phyloP scores from a whole-genome alignment of 495 filamentous ascomycete species.

The Pseudoneurospora amorphoporcata region DNA sequence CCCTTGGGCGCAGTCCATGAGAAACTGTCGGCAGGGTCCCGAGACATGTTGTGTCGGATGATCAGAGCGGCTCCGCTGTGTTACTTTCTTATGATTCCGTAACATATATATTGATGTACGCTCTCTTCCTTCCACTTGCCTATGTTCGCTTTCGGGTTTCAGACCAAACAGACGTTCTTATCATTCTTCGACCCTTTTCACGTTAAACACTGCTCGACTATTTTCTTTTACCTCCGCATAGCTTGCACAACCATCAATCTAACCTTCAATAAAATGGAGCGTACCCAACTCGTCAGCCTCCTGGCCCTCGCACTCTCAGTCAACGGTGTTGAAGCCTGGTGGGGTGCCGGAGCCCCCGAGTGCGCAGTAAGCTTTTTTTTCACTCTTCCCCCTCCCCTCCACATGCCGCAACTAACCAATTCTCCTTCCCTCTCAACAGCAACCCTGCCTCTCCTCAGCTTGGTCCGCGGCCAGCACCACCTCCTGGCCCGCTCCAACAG shows the following conservation, averaged over 20 bases:
- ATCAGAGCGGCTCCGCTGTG: neutral
- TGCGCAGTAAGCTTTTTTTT: constrained; percentile 29
- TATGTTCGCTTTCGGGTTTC: neutral
- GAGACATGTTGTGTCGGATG: neutral
- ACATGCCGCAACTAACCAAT: neutral
- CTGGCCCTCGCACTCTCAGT: constrained; percentile 7
- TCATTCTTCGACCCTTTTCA: neutral
- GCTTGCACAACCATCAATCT: no score
- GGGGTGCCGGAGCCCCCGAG: constrained; percentile 33
- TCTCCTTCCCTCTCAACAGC: constrained; percentile 9
- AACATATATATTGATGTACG: neutral
- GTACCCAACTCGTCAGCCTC: constrained; percentile 2
- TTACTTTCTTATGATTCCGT: neutral
- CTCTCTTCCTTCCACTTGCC: neutral
- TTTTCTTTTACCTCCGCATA: neutral
- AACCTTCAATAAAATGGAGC: neutral
- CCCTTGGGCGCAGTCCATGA: neutral
- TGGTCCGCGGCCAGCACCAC: constrained; percentile 20
- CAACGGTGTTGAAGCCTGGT: constrained; percentile 14
- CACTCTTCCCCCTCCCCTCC: neutral
- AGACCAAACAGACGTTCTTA: neutral
- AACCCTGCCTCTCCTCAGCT: constrained; percentile 33
- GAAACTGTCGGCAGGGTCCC: neutral
- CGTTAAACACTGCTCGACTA: neutral
- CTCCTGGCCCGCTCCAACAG: constrained; percentile 34